Evolutionary conservation across 306 rosid genomes (phyloP), one percentile per base, ranked within the genome.

Genomic region (Sesbania bispinosa): DNA sequence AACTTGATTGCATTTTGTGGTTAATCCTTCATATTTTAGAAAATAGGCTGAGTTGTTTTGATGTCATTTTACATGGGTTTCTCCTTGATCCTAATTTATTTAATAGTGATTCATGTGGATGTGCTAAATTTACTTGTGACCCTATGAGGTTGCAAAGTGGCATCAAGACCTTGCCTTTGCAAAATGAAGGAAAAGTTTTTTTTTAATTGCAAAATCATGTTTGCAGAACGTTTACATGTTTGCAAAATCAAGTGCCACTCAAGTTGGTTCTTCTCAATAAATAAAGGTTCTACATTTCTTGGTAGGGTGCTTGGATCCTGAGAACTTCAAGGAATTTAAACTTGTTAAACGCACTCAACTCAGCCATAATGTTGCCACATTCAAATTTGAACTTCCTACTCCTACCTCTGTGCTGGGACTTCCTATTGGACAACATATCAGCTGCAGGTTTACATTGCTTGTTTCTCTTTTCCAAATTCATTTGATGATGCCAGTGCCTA

Each of bases 361-460:
- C 78, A 92, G 97, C 88, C 93, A 89, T 81, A 89, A 92, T 83
- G 96, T 87, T 74, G 96, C 94, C 2, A 87, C 84, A 33, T 92
- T 92, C 70, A 87, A 59, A 68, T 92, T 92, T 83, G 69, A 62
- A 9, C 97, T 92, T 66, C 92, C 89, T 1, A 70, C 60, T 38
- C 66, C 90, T 57, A 79, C 80, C 60, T 81, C 96, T 9, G 81
- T 84, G 36, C 74, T 92, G 80, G 94, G 97, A 52, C 97, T 92
- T 75, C 97, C 97, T 50, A 89, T 92, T 71, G 97, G 97, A 78
- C 94, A 89, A 38, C 97, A 92, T 75, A 87, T 92, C 48, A 86
- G 88, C 63, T 89, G 97, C 96, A 92, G 90, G 97, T 92, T 79
- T 69, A 11, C 8, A 50, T 71, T 61, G 0, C 27, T 32, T 35